Evolutionary conservation across 78 protist species (phyloP).

Genomic region (Mastigamoeba balamuthi): DNA sequence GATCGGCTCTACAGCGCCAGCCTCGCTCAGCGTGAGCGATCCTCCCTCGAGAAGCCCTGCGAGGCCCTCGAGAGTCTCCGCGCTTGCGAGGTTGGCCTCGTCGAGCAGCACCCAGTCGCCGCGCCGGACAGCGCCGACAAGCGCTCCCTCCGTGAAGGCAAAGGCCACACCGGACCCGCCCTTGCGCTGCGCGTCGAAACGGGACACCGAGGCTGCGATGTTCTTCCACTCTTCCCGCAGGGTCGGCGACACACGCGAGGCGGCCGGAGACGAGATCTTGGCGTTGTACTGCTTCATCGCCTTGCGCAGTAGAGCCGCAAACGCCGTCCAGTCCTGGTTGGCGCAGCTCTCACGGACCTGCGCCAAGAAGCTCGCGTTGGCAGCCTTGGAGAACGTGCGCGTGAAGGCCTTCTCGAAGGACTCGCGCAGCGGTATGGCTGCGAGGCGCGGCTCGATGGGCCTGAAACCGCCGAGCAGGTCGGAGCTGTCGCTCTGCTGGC

Average conservation of each 20-base stretch:
- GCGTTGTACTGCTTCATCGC: no score
- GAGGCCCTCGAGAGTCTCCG: conserved; percentile 87
- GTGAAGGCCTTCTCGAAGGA: conserved; percentile 40
- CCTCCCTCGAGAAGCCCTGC: conserved; percentile 74
- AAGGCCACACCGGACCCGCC: conserved; percentile 65
- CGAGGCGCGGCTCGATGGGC: conserved; percentile 80
- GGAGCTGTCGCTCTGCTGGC: conserved; percentile 88
- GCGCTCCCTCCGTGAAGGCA: conserved; percentile 83
- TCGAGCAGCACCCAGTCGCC: conserved; percentile 99
- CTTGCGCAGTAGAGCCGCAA: conserved; percentile 23
- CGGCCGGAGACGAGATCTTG: no score
- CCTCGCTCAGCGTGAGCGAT: conserved; percentile 77
- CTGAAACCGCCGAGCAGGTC: conserved; percentile 97
- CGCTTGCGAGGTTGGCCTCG: conserved; percentile 94
- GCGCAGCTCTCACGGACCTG: not conserved
- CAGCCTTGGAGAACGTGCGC: conserved; percentile 33
- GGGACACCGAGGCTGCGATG: conserved; percentile 7
- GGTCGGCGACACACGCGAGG: no score
- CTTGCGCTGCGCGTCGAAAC: conserved; percentile 24
- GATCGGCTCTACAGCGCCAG: conserved; percentile 76
- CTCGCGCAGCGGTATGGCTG: conserved; percentile 46
- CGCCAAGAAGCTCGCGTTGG: conserved; percentile 36
- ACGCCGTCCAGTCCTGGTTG: conserved; percentile 29
- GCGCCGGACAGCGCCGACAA: conserved; percentile 71
- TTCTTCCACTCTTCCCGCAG: conserved; percentile 27